Base-by-base conservation (phyloP, 176 grass and related monocot species). In the Carex scoparia region DNA sequence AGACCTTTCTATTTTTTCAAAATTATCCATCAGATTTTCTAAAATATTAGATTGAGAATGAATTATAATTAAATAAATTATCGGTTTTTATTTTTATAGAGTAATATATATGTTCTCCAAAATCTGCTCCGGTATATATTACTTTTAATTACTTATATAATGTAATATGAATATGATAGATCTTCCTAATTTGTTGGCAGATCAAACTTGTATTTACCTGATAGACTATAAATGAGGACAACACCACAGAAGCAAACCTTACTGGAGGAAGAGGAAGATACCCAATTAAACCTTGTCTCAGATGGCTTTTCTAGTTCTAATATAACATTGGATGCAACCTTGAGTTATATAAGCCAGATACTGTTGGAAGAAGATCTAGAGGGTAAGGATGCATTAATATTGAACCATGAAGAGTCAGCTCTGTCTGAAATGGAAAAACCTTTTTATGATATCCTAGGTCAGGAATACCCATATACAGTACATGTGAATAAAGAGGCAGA, bases 321-420 rank as follows among this genome's bases (percentile, higher is more conserved):
- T 61, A 92, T 81, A 8, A 68, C 84, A 55, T 84, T 78, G 0
- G 88, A 92, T 90, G 83, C 87, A 85, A 86, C 87, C 32, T 74
- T 92, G 54, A 73, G 35, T 14, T 90, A 79, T 59, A 86, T 95
- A 84, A 80, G 86, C 56, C 42, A 78, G 31, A 77, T 91, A 38
- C 80, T 95, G 18, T 86, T 92, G 87, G 73, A 95, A 60, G 89
- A 89, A 54, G 90, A 95, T 40, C 85, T 28, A n/a, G 74, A 92
- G 65, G 88, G 67, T 2, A 91, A 63, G 53, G 54, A 89, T 15
- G 79, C 44, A 33, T 69, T 23, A 23, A 23, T 23, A 23, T 23
- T 31, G 37, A 30, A 85, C 58, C 63, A 90, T 65, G 84, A 86
- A 60, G 90, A 87, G 4, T 57, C 68, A 28, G 86, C 67, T 38